Base-by-base conservation (phyloP, 768 basidiomycete species). In the Tremella fuciformis region DNA sequence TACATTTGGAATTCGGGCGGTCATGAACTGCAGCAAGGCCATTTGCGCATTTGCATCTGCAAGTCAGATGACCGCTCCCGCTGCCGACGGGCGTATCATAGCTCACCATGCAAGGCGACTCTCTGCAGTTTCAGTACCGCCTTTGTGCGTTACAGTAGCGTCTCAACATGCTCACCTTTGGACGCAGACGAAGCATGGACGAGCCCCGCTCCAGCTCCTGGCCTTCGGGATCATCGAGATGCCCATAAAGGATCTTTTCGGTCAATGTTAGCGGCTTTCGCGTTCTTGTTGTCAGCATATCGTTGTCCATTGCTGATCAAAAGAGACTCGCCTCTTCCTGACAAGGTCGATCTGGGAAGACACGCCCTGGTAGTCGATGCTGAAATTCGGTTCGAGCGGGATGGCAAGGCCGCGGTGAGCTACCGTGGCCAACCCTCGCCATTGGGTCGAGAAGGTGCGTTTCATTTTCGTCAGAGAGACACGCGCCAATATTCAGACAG, bases 211-310 rank as follows among this genome's bases (percentile, higher is more conserved):
- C 83, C 72, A 97, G 60, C 39, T 63, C 65, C 41, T 60, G 58
- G 26, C 85, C 84, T 57, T 86, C 84, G 2, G 90, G 89, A 66
- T 94, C 83, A 62, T 84, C 78, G 55, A 97, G 80, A 78, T 99
- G 96, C 68, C 89, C 87, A 79, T 96, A 98, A 26, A 99, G 82
- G 42, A 98, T 93, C 82, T 99, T 99, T 78, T 99, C 96, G 19
- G 93, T 87, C 16, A 99, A 82, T 1, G 92, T 91, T 55, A 99
- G 79, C 39, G 34, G 52, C 15, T 24, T 19, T 8, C 52, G 13
- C 19, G n/a, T 16, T n/a, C 52, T 54, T 8, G 47, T 13, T 9
- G 13, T 48, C 47, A 9, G 11, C 37, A 42, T 13, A 18, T 29
- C n/a, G n/a, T n/a, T n/a, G n/a, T n/a, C n/a, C n/a, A n/a, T n/a